Percentiles rank a stretch among this genome's conserved stretches.
Conservation (phyloP, 2,329 filamentous ascomycete genomes). For the Fusarium pininemorale region DNA sequence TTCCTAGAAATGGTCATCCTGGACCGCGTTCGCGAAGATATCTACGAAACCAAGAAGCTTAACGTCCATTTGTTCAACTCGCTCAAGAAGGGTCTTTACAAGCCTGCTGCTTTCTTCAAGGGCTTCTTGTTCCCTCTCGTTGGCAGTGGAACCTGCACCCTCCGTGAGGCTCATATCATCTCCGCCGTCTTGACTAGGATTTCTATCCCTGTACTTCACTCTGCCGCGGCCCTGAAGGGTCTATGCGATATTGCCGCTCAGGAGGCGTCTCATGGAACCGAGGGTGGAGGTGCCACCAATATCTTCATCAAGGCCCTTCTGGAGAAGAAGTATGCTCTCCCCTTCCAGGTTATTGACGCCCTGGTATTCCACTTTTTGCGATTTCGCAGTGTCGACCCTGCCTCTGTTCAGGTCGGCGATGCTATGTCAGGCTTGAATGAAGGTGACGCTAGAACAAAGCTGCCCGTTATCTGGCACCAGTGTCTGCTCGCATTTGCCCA, state of each 20-base stretch:
- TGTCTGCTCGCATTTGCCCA: slow-evolving; percentile 91
- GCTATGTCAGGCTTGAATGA: slow-evolving; percentile 59
- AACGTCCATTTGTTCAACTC: slow-evolving; percentile 95
- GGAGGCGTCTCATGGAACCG: slow-evolving; percentile 82
- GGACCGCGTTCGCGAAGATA: slow-evolving; percentile 91
- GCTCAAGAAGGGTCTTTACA: slow-evolving; percentile 91
- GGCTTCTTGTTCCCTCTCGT: slow-evolving; percentile 93
- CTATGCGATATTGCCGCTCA: slow-evolving; percentile 95
- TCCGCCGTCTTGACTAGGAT: slow-evolving; percentile 85
- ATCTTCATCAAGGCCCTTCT: slow-evolving; percentile 93
- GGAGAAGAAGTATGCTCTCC: slow-evolving; percentile 96
- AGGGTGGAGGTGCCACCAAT: slow-evolving; percentile 91
- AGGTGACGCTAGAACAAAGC: slow-evolving; percentile 66
- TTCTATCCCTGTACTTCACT: slow-evolving; percentile 90
- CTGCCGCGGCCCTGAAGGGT: slow-evolving; percentile 87
- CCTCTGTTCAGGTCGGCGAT: slow-evolving; percentile 61
- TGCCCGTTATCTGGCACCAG: slow-evolving; percentile 98
- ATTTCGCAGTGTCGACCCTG: slow-evolving; percentile 77
- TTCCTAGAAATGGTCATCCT: slow-evolving; percentile 90
- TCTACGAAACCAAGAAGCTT: slow-evolving; percentile 91
- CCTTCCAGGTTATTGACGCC: slow-evolving; percentile 92
- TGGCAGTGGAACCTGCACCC: slow-evolving; percentile 83
- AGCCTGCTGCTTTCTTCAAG: slow-evolving; percentile 96
- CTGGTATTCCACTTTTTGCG: slow-evolving; percentile 97
- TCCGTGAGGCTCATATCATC: slow-evolving; percentile 92